phyloP scores from a whole-genome alignment of 108 stramenopile species.

The Skeletonema tropicum region DNA sequence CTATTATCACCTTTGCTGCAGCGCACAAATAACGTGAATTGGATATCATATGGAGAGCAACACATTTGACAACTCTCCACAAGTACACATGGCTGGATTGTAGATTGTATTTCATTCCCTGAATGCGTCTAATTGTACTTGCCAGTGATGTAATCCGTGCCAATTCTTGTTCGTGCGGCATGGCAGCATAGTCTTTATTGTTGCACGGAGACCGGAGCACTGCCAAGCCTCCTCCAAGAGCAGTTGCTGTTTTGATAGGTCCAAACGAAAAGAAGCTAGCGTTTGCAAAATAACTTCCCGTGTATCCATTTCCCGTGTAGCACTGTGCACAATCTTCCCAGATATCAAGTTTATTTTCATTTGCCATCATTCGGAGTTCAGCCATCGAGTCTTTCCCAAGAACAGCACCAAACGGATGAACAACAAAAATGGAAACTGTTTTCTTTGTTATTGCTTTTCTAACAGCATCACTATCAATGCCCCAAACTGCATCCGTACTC shows the following conservation, averaged over 20 bases:
- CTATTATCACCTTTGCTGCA: slow-evolving; percentile 27
- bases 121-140: slow-evolving; percentile 62
- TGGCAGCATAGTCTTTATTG: neutral
- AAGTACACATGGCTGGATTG: slow-evolving; percentile 62
- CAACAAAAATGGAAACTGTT: slow-evolving; percentile 82
- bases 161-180: neutral
- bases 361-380: slow-evolving; percentile 51
- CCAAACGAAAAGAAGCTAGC: slow-evolving; percentile 85
- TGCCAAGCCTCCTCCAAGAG: slow-evolving; percentile 79
- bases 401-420: slow-evolving; percentile 82
- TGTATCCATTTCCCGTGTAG: slow-evolving; percentile 62
- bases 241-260: slow-evolving; percentile 84
- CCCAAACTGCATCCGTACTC: slow-evolving; percentile 24
- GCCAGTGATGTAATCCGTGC: neutral
- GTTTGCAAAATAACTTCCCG: slow-evolving; percentile 50
- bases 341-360: slow-evolving; percentile 56
- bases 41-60: slow-evolving; percentile 56
- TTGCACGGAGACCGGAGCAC: slow-evolving; percentile 21
- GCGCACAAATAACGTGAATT: slow-evolving; percentile 53
- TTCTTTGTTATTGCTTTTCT: slow-evolving; percentile 55
- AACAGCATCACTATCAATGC: slow-evolving; percentile 50
- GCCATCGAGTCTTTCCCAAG: slow-evolving; percentile 28
- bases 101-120: slow-evolving; percentile 44
- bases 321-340: slow-evolving; percentile 90
- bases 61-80: slow-evolving; percentile 44